These are phyloP conservation scores for Candida sp. DNA, from an alignment of 1,139 yeast species.

Conservation along the genomic window DNA sequence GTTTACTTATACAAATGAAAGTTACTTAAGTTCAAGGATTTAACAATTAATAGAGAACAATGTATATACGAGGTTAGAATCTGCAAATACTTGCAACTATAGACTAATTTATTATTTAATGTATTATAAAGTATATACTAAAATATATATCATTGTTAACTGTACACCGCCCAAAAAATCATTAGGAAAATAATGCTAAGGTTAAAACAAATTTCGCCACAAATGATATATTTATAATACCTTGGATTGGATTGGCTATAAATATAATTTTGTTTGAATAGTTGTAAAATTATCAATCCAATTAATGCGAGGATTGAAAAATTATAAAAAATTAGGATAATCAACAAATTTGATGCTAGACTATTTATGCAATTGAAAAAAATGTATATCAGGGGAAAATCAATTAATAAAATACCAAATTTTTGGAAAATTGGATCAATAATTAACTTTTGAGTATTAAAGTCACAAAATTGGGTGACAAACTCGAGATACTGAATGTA, in stretches of 20 bases:
- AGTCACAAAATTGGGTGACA: constrained; percentile 1
- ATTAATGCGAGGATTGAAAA: not conserved
- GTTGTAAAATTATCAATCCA: constrained; percentile 2
- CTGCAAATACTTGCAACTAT: not conserved
- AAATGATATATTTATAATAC: constrained; percentile 5
- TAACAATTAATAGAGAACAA: not conserved
- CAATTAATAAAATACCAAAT: constrained; percentile 6
- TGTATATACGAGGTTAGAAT: not conserved
- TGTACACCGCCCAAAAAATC: not conserved
- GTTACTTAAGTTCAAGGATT: constrained; percentile 18
- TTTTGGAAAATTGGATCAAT: constrained; percentile 15
- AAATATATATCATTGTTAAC: not conserved
- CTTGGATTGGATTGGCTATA: constrained; percentile 5
- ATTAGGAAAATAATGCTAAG: constrained; percentile 4
- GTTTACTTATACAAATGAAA: constrained; percentile 42
- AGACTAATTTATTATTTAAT: not conserved
- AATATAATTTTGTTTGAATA: constrained; percentile 13
- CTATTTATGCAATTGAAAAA: not conserved
- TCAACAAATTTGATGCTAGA: not conserved
- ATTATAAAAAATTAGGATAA: not conserved
- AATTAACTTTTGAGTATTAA: not conserved
- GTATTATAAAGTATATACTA: not conserved
- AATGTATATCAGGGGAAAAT: not conserved
- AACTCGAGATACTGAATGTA: not conserved
- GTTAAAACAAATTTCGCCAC: constrained; percentile 7